Evolutionary conservation across 768 basidiomycete species (phyloP).

Genomic region (Coprinellus micaceus): DNA sequence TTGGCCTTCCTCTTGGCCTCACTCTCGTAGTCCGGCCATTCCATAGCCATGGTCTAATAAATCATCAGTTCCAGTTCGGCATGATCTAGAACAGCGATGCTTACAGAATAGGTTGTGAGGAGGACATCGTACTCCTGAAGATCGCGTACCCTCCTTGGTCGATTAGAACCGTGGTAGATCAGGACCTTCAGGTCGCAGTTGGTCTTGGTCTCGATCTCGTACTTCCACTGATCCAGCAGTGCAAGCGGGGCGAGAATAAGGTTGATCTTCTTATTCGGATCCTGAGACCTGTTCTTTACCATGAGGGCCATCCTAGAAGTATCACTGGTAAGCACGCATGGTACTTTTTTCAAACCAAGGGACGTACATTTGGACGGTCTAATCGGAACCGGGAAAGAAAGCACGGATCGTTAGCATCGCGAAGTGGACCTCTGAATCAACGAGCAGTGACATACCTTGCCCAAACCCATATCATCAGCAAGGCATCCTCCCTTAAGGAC

Average conservation of each 20-base stretch:
- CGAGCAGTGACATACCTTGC: constrained; percentile 54
- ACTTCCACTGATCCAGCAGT: constrained; percentile 63
- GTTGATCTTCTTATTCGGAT: constrained; percentile 55
- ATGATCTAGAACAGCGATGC: constrained; percentile 3
- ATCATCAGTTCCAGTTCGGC: background rate
- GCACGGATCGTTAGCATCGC: too few relatives aligned
- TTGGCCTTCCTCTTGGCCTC: constrained; percentile 45
- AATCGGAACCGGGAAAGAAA: constrained; percentile 3
- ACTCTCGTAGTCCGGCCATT: constrained; percentile 56
- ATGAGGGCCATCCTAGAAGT: constrained; percentile 55
- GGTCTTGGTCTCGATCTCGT: constrained; percentile 57
- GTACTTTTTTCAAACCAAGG: background rate
- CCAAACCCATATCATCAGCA: constrained; percentile 59
- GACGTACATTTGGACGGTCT: constrained; percentile 49
- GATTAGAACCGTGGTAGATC: constrained; percentile 56
- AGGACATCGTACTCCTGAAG: constrained; percentile 59
- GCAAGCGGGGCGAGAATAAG: constrained; percentile 67
- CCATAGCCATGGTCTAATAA: constrained; percentile 48
- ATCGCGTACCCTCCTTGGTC: constrained; percentile 34
- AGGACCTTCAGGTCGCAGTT: constrained; percentile 44
- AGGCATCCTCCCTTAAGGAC: constrained; percentile 44
- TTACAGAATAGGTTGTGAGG: constrained; percentile 50
- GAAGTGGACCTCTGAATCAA: too few relatives aligned
- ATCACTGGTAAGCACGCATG: constrained; percentile 7
- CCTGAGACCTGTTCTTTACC: constrained; percentile 46